Evolutionary conservation across 208 protist genomes (phyloP).

Genomic region (Paratrypanosoma confusum): DNA sequence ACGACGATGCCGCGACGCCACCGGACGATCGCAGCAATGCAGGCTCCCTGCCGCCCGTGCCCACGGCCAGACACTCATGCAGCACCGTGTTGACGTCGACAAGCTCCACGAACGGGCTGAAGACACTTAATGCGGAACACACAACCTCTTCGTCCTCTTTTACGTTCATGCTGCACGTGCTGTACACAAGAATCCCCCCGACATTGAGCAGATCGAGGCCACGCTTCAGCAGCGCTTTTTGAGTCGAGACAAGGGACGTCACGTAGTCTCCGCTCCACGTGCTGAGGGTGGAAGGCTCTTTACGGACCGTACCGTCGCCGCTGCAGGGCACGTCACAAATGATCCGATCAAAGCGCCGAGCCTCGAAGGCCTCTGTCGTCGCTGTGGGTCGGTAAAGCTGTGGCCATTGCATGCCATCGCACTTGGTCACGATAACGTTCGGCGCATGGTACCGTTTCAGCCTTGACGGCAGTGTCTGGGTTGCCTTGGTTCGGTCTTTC

Average conservation of each 20-base stretch:
- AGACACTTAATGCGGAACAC: slow-evolving; percentile 60
- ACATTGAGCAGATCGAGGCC: slow-evolving; percentile 73
- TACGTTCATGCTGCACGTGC: slow-evolving; percentile 94
- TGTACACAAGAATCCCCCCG: slow-evolving; percentile 92
- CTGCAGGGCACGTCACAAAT: slow-evolving; percentile 94
- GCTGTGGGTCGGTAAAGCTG: slow-evolving; percentile 33
- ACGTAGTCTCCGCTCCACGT: slow-evolving; percentile 83
- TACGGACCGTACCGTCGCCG: slow-evolving; percentile 93
- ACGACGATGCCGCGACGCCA: slow-evolving; percentile 41
- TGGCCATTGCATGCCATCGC: slow-evolving; percentile 84
- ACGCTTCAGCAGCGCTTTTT: slow-evolving; percentile 78
- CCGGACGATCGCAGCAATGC: slow-evolving; percentile 56
- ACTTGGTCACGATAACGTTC: slow-evolving; percentile 68
- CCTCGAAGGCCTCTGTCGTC: not conserved
- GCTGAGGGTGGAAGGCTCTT: slow-evolving; percentile 66
- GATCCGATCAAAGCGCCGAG: slow-evolving; percentile 77
- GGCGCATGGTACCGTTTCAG: slow-evolving; percentile 85
- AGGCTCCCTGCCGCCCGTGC: too few relatives aligned
- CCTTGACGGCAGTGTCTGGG: slow-evolving; percentile 80
- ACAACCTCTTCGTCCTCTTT: slow-evolving; percentile 96
- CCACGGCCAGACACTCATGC: slow-evolving; percentile 20
- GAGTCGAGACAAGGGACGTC: slow-evolving; percentile 77
- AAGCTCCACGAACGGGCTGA: slow-evolving; percentile 67
- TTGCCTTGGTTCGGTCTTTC: slow-evolving; percentile 88
- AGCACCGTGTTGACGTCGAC: slow-evolving; percentile 71